These are phyloP conservation scores for Vaccinium vitisidaea DNA, from an alignment of 148 eudicot genomes.

Conservation along the genomic window DNA sequence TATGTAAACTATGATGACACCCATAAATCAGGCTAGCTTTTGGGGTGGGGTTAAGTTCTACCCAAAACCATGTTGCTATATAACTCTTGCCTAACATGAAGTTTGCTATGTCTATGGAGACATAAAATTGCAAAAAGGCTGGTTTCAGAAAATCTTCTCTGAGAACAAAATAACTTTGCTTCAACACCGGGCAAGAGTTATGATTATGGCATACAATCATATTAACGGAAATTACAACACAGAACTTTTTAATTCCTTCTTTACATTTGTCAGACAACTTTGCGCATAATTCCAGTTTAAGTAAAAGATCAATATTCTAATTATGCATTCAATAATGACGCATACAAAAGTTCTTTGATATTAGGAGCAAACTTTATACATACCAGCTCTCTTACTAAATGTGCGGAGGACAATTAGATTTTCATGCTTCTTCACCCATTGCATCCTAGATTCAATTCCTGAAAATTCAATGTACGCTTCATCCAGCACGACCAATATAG, in stretches of 20 bases:
- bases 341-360: neutral
- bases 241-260: neutral
- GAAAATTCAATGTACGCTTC: conserved; percentile 96
- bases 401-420: conserved; percentile 93
- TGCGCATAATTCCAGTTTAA: neutral
- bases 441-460: conserved; percentile 79
- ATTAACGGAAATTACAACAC: neutral
- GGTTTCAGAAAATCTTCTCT: neutral
- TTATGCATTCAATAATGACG: neutral
- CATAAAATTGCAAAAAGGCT: neutral
- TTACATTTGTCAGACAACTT: neutral
- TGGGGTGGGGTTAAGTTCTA: neutral
- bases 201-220: neutral
- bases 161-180: neutral
- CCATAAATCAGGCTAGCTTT: neutral
- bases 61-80: neutral
- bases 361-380: conserved; percentile 2
- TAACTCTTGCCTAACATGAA: neutral
- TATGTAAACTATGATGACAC: neutral
- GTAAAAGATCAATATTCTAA: neutral
- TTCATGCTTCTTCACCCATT: conserved; percentile 90
- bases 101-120: neutral
- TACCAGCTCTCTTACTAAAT: conserved; percentile 97
- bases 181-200: neutral
- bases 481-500: conserved; percentile 82